Evolutionary conservation across 805 yeast species (phyloP).

Genomic region (Metschnikowia shivogae): DNA sequence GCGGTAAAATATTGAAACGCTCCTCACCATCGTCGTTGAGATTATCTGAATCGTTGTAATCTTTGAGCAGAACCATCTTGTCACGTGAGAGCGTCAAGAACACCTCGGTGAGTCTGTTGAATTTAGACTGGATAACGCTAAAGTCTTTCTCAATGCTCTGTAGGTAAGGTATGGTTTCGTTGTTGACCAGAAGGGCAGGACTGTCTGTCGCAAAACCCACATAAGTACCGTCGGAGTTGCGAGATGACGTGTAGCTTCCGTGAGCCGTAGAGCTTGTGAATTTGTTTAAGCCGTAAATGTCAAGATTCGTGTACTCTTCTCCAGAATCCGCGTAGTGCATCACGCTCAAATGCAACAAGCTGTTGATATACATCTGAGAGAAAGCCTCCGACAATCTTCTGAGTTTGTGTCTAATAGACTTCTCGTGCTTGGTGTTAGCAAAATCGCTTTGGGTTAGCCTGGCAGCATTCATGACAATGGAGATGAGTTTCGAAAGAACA

Average conservation of each 20-base stretch:
- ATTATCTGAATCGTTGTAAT: constrained; percentile 37
- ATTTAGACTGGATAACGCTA: constrained; percentile 30
- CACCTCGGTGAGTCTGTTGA: constrained; percentile 26
- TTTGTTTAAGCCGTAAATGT: constrained; percentile 25
- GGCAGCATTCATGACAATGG: constrained; percentile 50
- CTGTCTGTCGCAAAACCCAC: constrained; percentile 1
- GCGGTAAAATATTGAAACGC: constrained; percentile 47
- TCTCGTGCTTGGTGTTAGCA: constrained; percentile 42
- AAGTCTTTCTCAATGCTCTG: constrained; percentile 39
- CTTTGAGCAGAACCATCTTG: constrained; percentile 28
- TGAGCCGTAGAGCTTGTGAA: constrained; percentile 13
- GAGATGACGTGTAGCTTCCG: constrained; percentile 7
- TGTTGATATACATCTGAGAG: constrained; percentile 62
- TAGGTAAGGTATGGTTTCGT: constrained; percentile 25
- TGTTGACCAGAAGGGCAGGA: constrained; percentile 6
- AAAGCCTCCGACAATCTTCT: constrained; percentile 51
- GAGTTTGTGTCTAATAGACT: constrained; percentile 45
- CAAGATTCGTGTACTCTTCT: constrained; percentile 29
- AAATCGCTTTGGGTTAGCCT: constrained; percentile 53
- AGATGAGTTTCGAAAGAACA: constrained; percentile 48
- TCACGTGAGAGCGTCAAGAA: constrained; percentile 31
- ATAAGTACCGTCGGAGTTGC: constrained; percentile 13
- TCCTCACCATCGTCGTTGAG: constrained; percentile 35
- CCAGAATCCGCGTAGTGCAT: constrained; percentile 29
- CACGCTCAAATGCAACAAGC: constrained; percentile 52